phyloP scores from a whole-genome alignment of 2,329 filamentous ascomycete genomes.

The Parascedosporium putredinis region DNA sequence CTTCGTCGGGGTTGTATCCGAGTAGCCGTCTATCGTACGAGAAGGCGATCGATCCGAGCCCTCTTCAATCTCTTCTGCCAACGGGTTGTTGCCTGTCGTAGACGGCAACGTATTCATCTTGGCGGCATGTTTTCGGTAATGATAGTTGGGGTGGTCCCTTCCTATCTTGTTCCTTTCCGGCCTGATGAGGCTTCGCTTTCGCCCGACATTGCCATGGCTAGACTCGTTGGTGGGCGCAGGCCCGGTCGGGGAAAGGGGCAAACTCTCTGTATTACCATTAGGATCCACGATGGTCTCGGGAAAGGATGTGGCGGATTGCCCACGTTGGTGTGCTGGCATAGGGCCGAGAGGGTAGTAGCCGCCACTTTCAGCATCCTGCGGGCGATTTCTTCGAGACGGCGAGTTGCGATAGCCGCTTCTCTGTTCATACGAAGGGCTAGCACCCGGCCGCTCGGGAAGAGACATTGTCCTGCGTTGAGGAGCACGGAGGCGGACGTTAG shows the following conservation, averaged over 20 bases:
- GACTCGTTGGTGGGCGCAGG: slow-evolving; percentile 11
- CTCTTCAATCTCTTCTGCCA: slow-evolving; percentile 67
- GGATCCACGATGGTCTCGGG: slow-evolving; percentile 45
- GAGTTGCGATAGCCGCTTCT: slow-evolving; percentile 58
- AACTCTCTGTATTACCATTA: slow-evolving; percentile 44
- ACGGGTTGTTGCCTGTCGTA: slow-evolving; percentile 82
- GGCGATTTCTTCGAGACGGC: slow-evolving; percentile 52
- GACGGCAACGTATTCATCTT: slow-evolving; percentile 87
- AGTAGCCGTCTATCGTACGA: slow-evolving; percentile 33
- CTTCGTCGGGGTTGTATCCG: slow-evolving; percentile 30
- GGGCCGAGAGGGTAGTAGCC: slow-evolving; percentile 33
- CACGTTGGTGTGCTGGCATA: slow-evolving; percentile 39
- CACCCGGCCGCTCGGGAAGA: slow-evolving; percentile 54
- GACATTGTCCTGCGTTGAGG: slow-evolving; percentile 42
- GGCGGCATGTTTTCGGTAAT: slow-evolving; percentile 90
- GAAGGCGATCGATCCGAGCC: slow-evolving; percentile 44
- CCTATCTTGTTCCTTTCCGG: slow-evolving; percentile 83
- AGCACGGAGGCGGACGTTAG: background rate
- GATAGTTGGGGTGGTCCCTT: slow-evolving; percentile 82
- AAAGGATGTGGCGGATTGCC: slow-evolving; percentile 46
- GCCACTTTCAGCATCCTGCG: slow-evolving; percentile 61
- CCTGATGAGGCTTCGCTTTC: slow-evolving; percentile 81
- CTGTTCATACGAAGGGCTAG: slow-evolving; percentile 49
- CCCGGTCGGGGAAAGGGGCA: slow-evolving; percentile 41
- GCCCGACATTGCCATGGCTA: slow-evolving; percentile 29